Conservation (phyloP, 176 grass and related monocot species). For the Oryza meridionalis region DNA sequence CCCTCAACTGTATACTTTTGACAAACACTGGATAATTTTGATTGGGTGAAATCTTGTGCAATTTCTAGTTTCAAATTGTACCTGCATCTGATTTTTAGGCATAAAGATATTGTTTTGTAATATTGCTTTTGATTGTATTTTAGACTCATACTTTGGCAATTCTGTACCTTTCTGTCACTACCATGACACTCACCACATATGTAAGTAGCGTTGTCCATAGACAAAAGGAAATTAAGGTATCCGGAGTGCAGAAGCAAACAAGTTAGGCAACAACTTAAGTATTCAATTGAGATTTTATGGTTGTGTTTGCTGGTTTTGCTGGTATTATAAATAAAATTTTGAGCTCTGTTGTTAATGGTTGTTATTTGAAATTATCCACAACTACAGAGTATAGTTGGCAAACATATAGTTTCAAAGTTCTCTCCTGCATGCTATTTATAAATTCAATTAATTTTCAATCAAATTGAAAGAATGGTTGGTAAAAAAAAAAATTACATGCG, state of each 20-base stretch:
- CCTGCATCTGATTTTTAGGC: not conserved
- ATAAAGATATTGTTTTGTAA: not conserved
- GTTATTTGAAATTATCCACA: not conserved
- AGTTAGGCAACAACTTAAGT: not conserved
- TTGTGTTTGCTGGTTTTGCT: not conserved
- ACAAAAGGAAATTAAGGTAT: no score
- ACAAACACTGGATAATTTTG: not conserved
- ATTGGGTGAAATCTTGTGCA: not conserved
- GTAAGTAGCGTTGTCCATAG: no score
- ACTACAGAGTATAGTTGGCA: not conserved
- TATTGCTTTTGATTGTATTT: not conserved
- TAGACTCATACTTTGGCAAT: not conserved
- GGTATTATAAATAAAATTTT: not conserved
- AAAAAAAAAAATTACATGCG: not conserved
- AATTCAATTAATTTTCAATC: no score
- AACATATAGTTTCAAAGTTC: not conserved
- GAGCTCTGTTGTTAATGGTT: not conserved
- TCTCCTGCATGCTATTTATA: not conserved
- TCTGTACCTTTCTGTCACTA: not conserved
- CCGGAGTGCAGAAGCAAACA: not conserved
- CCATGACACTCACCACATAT: not conserved
- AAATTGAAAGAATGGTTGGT: not conserved
- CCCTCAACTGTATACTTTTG: not conserved
- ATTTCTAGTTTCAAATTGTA: slow-evolving; percentile 10
- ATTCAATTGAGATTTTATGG: not conserved